Conservation (phyloP, 768 basidiomycete genomes). For the Termitomyces sp. region DNA sequence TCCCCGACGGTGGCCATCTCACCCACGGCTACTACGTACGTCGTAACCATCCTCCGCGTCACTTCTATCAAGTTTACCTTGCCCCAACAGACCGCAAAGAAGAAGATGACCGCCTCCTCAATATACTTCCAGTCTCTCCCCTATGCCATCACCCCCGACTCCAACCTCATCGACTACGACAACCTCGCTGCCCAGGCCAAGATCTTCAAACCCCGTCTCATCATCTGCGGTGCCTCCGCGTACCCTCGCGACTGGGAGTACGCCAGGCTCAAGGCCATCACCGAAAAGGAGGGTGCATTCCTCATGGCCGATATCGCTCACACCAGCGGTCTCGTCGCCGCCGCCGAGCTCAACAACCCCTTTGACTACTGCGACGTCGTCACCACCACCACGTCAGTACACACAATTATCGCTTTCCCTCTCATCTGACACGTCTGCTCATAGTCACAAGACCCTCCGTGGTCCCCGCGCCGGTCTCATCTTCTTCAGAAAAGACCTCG, state of each 20-base stretch:
- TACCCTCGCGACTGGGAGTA: constrained; percentile 99
- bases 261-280: constrained; percentile 69
- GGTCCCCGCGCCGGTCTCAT: constrained; percentile 97
- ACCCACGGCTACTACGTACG: constrained; percentile 95
- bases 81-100: constrained; percentile 77
- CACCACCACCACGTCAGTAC: constrained; percentile 86
- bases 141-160: constrained; percentile 77
- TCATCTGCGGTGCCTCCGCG: constrained; percentile 98
- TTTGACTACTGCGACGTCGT: constrained; percentile 98
- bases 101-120: constrained; percentile 99
- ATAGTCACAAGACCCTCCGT: constrained; percentile 95
- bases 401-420: background rate
- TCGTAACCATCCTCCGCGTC: constrained; percentile 3
- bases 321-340: constrained; percentile 92
- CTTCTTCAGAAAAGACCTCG: constrained; percentile 95
- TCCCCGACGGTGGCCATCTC: constrained; percentile 95
- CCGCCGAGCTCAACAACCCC: constrained; percentile 83
- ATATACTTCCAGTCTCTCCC: constrained; percentile 99
- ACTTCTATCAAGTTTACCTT: constrained; percentile 4
- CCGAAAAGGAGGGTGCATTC: constrained; percentile 86
- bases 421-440: background rate
- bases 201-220: constrained; percentile 90
- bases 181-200: constrained; percentile 79
- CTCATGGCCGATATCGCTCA: constrained; percentile 98
- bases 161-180: constrained; percentile 87